phyloP scores from a whole-genome alignment of 257 asterid genomes.

The Haberlea rhodopensis region DNA sequence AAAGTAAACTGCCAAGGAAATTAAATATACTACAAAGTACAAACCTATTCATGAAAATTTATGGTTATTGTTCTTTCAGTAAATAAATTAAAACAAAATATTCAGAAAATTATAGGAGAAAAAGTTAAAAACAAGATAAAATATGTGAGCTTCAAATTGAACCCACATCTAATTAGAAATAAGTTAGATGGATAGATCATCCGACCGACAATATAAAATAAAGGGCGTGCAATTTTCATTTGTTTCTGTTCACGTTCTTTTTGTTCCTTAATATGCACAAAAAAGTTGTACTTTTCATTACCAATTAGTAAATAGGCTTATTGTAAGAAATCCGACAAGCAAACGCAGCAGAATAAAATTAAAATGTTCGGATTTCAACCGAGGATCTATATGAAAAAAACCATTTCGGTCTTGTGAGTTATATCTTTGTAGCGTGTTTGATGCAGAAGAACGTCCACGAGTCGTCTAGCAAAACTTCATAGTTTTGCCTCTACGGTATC shows the following conservation, averaged over 20 bases:
- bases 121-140: background rate
- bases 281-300: too few species aligned
- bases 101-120: background rate
- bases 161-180: constrained; percentile 9
- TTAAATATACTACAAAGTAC: background rate
- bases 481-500: too few species aligned
- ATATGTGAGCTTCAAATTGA: constrained; percentile 12
- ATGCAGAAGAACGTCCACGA: too few species aligned
- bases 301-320: too few species aligned
- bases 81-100: background rate
- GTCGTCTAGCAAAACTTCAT: too few species aligned
- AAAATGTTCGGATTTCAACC: too few species aligned
- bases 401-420: too few species aligned
- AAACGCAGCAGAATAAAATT: too few species aligned
- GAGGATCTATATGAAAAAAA: too few species aligned
- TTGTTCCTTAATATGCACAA: constrained; percentile 9
- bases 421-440: too few species aligned
- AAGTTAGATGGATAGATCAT: constrained; percentile 13
- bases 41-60: background rate
- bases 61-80: background rate
- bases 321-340: too few species aligned
- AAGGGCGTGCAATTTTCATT: background rate
- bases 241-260: background rate
- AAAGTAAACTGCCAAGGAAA: background rate
- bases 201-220: background rate